A percentile compares a stretch with the other conserved stretches of the same genome.
These are phyloP conservation scores for Pyrenophora teres DNA, from an alignment of 2,329 filamentous ascomycete species.

Conservation along the genomic window DNA sequence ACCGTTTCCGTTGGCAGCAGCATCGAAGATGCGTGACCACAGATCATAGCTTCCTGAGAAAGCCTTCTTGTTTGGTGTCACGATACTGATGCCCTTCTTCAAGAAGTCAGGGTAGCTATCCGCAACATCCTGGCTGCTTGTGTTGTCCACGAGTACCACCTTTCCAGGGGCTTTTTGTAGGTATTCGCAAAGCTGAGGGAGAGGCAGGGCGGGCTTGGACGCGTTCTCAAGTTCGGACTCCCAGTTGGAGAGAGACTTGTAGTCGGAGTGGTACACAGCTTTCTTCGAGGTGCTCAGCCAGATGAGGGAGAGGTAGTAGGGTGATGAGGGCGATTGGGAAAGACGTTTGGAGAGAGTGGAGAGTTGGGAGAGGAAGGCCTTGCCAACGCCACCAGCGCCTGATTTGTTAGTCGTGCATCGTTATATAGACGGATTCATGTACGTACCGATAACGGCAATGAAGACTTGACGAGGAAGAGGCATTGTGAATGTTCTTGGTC, in stretches of 20 bases:
- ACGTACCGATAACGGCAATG: conserved; percentile 54
- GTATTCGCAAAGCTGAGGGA: conserved; percentile 75
- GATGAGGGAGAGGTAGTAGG: conserved; percentile 74
- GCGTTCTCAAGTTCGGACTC: conserved; percentile 67
- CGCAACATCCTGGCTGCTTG: conserved; percentile 85
- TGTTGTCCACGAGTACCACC: conserved; percentile 91
- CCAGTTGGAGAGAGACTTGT: conserved; percentile 67
- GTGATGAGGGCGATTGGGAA: conserved; percentile 56
- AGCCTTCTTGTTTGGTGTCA: conserved; percentile 98
- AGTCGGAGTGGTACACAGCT: conserved; percentile 75
- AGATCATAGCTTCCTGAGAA: conserved; percentile 81
- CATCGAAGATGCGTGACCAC: conserved; percentile 84
- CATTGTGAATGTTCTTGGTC: conserved; percentile 37
- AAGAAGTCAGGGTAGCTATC: conserved; percentile 82
- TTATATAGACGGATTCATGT: background rate
- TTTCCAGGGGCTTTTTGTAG: conserved; percentile 77
- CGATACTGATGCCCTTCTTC: conserved; percentile 80
- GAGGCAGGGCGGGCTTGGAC: conserved; percentile 66
- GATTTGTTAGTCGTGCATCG: conserved; percentile 16
- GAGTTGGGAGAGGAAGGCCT: conserved; percentile 85
- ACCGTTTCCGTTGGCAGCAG: conserved; percentile 69
- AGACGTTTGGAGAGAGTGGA: conserved; percentile 67
- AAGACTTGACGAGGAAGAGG: conserved; percentile 51
- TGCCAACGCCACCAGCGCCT: conserved; percentile 93
- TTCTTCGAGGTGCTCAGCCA: conserved; percentile 87